Evolutionary conservation across 2,329 filamentous ascomycete species (phyloP), one percentile per base, ranked within the genome.

Genomic region (Eutypa lata): DNA sequence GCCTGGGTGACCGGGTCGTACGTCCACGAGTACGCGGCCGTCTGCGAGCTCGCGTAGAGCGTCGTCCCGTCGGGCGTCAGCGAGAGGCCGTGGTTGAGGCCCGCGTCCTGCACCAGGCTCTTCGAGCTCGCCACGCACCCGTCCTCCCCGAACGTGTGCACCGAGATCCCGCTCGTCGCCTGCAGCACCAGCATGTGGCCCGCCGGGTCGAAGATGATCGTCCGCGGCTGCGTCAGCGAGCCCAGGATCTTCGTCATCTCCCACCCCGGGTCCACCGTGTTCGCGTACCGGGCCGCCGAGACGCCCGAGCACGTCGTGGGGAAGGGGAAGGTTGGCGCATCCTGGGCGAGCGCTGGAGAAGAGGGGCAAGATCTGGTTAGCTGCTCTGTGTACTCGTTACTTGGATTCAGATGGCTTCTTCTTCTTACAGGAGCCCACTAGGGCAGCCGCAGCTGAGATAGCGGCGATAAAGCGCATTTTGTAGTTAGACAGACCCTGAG

Each of bases 1-100:
- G 75, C 75, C 16, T 71, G 71, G 6, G 71, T 67, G 1, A 65
- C 59, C 3, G 76, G 64, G 63, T 84, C 73, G 60, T 87, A 87
- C 40, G 70, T 63, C 80, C 82, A 87, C 2, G 77, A 69, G 62
- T 73, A 84, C 14, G 79, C 78, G 14, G 70, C 71, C 47, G 76
- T 74, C 8, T 73, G 62, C 6, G 74, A 77, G 16, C 81, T 83
- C 3, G 69, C 69, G 49, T 73, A 76, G 42, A 75, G 54, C 16
- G 68, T 75, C 47, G 64, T 70, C 14, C 71, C 68, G 58, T 75
- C 71, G 3, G 65, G 63, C 1, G 69, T 72, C 13, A 76, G 63
- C 13, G 67, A 67, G 49, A 76, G 63, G 21, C 72, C 73, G 56
- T 76, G 74, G 53, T 83, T 83, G 22, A 67, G 58, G 38, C 55